Evolutionary conservation across 2,329 filamentous ascomycete species (phyloP), one percentile per base, ranked within the genome.

Genomic region (Alternaria triticimaculans): DNA sequence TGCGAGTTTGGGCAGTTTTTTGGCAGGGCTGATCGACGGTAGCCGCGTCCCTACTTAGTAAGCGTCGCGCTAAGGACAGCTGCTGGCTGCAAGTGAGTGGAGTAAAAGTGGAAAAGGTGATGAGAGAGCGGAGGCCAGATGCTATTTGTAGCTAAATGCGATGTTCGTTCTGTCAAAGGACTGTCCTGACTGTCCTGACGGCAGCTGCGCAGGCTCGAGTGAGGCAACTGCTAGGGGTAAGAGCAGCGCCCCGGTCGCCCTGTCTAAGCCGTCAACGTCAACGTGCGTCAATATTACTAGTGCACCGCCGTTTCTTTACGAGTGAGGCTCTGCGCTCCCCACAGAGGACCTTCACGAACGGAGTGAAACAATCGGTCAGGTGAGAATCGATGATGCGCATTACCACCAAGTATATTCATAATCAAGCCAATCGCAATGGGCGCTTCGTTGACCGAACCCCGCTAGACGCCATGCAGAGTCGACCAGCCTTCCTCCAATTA

Each of bases 1-100:
- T 63, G 55, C 43, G 58, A 65, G 65, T 53, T 60, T 63, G 48
- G 57, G 68, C 71, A 66, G 73, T 72, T 59, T 76, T 76, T 76
- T 74, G 71, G 68, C 68, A 73, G 68, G 72, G 64, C 71, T 64
- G 74, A 77, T 77, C 75, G 69, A 72, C 73, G 58, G 67, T 60
- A 71, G 71, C 70, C 69, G 72, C 69, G 68, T 64, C 68, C 70
- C 65, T 67, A 69, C 72, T 67, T 69, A 74, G 68, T 71, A 72
- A 73, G 69, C 70, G 70, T 62, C 65, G 63, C 74, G 74, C 76
- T 76, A 76, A 55, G 23, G 41, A 48, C 50, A 66, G 56, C 63
- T 55, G 63, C 58, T 66, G 58, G 67, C 65, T 63, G 72, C 66
- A 72, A 63, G 64, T 64, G 60, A 69, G 70, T 73, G 71, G 71